Base-by-base conservation (phyloP, 306 rosid species). In the Luffa acutangula region DNA sequence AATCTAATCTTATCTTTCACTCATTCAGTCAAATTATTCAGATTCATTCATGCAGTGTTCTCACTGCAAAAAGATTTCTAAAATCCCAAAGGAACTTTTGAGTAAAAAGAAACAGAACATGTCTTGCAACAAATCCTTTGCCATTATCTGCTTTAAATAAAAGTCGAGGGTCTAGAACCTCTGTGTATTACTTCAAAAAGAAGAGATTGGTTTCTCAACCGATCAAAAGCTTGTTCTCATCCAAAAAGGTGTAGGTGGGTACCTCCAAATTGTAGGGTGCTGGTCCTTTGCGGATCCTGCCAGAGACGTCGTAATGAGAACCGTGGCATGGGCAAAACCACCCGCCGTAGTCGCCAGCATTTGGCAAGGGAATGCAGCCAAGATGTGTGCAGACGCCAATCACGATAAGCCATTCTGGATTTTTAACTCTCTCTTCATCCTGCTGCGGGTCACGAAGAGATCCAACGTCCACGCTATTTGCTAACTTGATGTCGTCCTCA, bases 311-410 rank as follows among this genome's bases (percentile, higher is more conserved):
- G 80, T 92, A 90, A 77, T 92, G 97, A 53, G 96, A 92, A 59
- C 97, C 97, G 48, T 92, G 97, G 85, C 97, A 92, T 7, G 97
- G 96, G 84, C 96, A 92, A 87, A 92, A 90, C 97, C 97, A 92
- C 46, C 97, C 97, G 13, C 93, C 97, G 65, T 78, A 92, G 56
- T 92, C 97, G 17, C 97, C 97, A 53, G 96, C 96, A 84, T 92
- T 92, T 57, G 97, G 96, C 87, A 92, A 83, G 59, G 97, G 97
- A 84, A 92, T 92, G 87, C 97, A 93, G 34, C 97, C 97, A 67
- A 93, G 81, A 86, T 93, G 96, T 2, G 97, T 93, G 87, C 97
- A 93, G 48, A 93, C 97, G 17, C 96, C 93, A n/a, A 93, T 60
- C 62, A 93, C 92, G 49, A 93, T 25, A 12, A 92, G 96, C 96